Evolutionary conservation across 371 early-diverging fungal species (phyloP).

Genomic region (Nosema bombycis): DNA sequence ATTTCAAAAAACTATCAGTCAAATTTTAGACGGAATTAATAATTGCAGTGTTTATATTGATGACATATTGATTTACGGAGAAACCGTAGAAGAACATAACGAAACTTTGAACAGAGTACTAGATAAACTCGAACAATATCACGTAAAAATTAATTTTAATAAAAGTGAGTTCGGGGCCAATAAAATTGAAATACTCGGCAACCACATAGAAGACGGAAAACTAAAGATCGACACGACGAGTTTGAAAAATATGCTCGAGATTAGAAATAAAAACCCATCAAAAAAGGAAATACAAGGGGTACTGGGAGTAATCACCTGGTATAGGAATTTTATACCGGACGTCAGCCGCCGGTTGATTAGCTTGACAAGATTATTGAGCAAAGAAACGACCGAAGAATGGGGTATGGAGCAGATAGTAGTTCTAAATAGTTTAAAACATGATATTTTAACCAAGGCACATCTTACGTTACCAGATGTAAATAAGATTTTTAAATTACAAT

Average conservation of each 20-base stretch:
- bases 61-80: conserved; percentile 49
- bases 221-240: background rate
- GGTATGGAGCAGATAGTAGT: background rate
- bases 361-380: background rate
- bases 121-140: conserved; percentile 48
- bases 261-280: background rate
- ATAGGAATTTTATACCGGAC: background rate
- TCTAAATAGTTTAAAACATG: background rate
- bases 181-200: conserved; percentile 62
- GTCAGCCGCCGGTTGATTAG: background rate
- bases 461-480: background rate
- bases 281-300: background rate
- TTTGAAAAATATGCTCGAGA: background rate
- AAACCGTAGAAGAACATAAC: conserved; percentile 59
- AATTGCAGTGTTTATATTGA: background rate
- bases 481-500: background rate
- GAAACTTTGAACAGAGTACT: conserved; percentile 61
- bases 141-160: conserved; percentile 58
- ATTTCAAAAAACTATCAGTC: background rate
- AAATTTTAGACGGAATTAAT: background rate
- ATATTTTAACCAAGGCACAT: background rate
- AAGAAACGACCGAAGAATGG: background rate
- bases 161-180: conserved; percentile 64
- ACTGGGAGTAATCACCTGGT: background rate
- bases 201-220: conserved; percentile 47